These are phyloP conservation scores for Cystoderma amianthinum DNA, from an alignment of 768 basidiomycete genomes.

Conservation along the genomic window DNA sequence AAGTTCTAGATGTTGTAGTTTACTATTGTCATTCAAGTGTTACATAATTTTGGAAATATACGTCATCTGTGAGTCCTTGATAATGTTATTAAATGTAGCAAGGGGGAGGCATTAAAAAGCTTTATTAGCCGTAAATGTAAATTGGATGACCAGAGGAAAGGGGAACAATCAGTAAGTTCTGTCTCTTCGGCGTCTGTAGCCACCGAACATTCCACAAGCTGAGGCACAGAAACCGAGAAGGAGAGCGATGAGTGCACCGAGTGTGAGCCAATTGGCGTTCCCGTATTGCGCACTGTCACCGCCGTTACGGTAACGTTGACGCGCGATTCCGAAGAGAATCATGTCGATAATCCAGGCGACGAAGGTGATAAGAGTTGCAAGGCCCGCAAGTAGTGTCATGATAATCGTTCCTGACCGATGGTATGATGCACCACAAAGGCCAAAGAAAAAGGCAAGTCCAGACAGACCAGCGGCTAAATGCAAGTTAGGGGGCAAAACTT, in stretches of 20 bases:
- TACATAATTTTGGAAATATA: too few relatives aligned
- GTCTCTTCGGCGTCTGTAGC: constrained; percentile 42
- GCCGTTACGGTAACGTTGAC: constrained; percentile 44
- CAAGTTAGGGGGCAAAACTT: constrained; percentile 1
- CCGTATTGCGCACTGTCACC: constrained; percentile 53
- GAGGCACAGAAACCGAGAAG: constrained; percentile 60
- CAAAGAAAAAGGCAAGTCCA: constrained; percentile 59
- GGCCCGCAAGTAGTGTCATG: constrained; percentile 62
- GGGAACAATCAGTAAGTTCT: constrained; percentile 15
- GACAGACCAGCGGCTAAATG: constrained; percentile 53
- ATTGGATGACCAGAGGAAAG: too few relatives aligned
- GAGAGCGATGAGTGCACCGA: constrained; percentile 67
- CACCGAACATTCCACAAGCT: constrained; percentile 60
- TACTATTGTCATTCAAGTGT: too few relatives aligned
- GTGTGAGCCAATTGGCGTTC: constrained; percentile 78
- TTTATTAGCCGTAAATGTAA: too few relatives aligned
- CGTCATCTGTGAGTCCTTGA: too few relatives aligned
- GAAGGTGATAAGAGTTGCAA: constrained; percentile 63
- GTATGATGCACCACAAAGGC: constrained; percentile 58
- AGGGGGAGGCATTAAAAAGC: too few relatives aligned
- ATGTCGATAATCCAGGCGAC: constrained; percentile 75
- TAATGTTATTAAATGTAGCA: too few relatives aligned
- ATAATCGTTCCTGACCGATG: constrained; percentile 68
- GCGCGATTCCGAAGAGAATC: constrained; percentile 70
- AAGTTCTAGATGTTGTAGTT: too few relatives aligned